Conservation (phyloP, 2,329 filamentous ascomycete genomes). For the Beauveria rudraprayagi region DNA sequence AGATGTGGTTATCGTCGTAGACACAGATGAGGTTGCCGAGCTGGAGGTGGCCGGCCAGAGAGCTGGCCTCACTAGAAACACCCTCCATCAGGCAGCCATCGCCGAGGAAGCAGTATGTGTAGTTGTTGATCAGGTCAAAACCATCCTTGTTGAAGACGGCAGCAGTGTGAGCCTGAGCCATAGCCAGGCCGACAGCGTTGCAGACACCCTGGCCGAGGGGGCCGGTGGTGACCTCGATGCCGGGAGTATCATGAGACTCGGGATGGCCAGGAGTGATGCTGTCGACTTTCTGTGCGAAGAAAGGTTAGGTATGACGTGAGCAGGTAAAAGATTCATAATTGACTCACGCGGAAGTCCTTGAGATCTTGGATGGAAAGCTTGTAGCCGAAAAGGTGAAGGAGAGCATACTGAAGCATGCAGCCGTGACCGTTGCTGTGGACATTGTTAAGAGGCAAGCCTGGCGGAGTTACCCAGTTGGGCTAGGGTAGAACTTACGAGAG, state of each 20-base stretch:
- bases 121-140: slow-evolving; percentile 86
- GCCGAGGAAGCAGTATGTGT: slow-evolving; percentile 95
- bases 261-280: slow-evolving; percentile 92
- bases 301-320: not conserved
- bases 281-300: slow-evolving; percentile 37
- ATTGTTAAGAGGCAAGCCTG: slow-evolving; percentile 11
- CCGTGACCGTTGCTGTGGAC: slow-evolving; percentile 81
- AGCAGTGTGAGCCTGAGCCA: slow-evolving; percentile 86
- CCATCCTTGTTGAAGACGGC: slow-evolving; percentile 95
- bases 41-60: slow-evolving; percentile 90
- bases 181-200: slow-evolving; percentile 96
- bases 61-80: slow-evolving; percentile 86
- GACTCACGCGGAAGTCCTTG: slow-evolving; percentile 88
- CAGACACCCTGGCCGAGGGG: slow-evolving; percentile 95
- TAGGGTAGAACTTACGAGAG: slow-evolving; percentile 75
- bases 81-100: slow-evolving; percentile 99
- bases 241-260: slow-evolving; percentile 91
- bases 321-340: not conserved
- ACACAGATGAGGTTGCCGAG: slow-evolving; percentile 94
- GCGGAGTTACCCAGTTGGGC: slow-evolving; percentile 3
- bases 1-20: slow-evolving; percentile 99
- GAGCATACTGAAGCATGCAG: slow-evolving; percentile 98
- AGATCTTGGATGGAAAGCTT: slow-evolving; percentile 79
- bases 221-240: slow-evolving; percentile 95
- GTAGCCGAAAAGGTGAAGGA: slow-evolving; percentile 96